Evolutionary conservation across 441 rosid genomes (phyloP), one percentile per base, ranked within the genome.

Genomic region (Adansonia grandidieri): DNA sequence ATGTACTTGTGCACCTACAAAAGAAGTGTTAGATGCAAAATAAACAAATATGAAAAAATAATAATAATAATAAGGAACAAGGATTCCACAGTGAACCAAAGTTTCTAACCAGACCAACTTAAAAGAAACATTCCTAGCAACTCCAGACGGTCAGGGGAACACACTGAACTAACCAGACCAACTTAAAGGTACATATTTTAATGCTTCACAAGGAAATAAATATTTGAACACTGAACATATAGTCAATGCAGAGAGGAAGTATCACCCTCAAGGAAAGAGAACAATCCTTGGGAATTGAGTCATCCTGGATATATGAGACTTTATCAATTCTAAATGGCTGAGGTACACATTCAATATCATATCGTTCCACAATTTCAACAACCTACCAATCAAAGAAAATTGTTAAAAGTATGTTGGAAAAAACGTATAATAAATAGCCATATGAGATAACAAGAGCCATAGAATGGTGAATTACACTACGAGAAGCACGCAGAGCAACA

Each of bases 281-380:
- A 82, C 97, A 94, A 62, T 89, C 91, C 83, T 94, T 94, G 40
- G 93, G 79, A 71, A 90, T 77, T 2, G 93, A 88, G 71, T 80
- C 74, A 78, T 93, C 88, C 80, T 87, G 84, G 65, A 93, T 89
- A 73, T 89, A 94, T 37, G 92, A 85, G 22, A 89, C 82, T 82
- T 87, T 91, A 80, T 86, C 90, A 77, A 80, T 77, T 85, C 48
- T 86, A 79, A 80, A 91, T 73, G 73, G 84, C 80, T 86, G 89
- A 75, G 93, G 98, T 58, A 91, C 81, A 71, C 98, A 94, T 14
- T 89, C 96, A 57, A 75, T 84, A 80, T 94, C 98, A 77, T 94
- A 94, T 20, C 90, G 89, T 9, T 90, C 91, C 76, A 87, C 82
- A 79, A 94, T 87, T 83, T 93, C 97, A 74, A 89, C 83, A 82